Evolutionary conservation across 345 rosid species (phyloP).

Genomic region (Heritiera littoralis): DNA sequence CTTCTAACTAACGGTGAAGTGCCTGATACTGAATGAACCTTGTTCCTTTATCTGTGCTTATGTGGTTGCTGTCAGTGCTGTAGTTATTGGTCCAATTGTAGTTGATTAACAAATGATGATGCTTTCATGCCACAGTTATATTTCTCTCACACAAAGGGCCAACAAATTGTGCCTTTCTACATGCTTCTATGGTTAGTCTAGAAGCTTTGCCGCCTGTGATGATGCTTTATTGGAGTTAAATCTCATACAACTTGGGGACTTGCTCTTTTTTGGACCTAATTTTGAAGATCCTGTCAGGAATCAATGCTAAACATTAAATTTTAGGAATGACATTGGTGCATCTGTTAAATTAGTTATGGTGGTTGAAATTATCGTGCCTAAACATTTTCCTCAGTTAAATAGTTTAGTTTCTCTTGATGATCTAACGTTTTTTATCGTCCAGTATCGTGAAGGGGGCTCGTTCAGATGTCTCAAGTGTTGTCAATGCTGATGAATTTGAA

Average conservation of each 20-base stretch:
- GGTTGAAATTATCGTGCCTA: background rate
- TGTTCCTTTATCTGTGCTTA: background rate
- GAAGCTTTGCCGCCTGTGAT: background rate
- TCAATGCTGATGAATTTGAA: slow-evolving; percentile 88
- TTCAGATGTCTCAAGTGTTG: slow-evolving; percentile 73
- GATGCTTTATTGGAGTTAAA: background rate
- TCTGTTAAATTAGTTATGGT: background rate
- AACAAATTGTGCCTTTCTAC: background rate
- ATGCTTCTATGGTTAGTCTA: background rate
- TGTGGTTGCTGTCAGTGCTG: background rate
- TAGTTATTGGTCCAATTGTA: background rate
- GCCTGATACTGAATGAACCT: background rate
- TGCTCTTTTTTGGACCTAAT: background rate
- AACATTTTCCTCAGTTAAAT: background rate
- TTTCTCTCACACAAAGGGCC: background rate
- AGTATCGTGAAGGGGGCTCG: slow-evolving; percentile 71
- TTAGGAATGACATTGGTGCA: background rate
- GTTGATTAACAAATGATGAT: background rate
- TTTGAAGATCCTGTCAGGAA: background rate
- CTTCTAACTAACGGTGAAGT: background rate
- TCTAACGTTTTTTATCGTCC: slow-evolving; percentile 14
- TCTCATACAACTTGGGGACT: background rate
- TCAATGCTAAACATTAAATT: background rate
- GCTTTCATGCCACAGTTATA: background rate
- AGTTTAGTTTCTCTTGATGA: background rate